Evolutionary conservation across 805 yeast species (phyloP).

Genomic region (Yamadazyma nakazawae): DNA sequence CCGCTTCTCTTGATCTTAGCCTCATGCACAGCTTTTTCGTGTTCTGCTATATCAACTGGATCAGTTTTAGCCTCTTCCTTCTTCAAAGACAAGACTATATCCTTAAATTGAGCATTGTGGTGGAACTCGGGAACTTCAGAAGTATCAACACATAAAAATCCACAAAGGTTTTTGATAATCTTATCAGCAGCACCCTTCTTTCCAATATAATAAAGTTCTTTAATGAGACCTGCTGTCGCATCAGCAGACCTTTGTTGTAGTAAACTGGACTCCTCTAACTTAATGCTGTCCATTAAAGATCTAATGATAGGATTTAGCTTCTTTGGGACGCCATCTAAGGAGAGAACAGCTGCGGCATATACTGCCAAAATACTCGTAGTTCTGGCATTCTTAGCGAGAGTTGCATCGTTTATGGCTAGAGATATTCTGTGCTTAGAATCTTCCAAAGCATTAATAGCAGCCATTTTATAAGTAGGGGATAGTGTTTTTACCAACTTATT

Average conservation of each 20-base stretch:
- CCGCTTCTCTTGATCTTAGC: constrained; percentile 86
- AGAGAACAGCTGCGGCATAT: constrained; percentile 70
- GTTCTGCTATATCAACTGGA: constrained; percentile 56
- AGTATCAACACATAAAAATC: constrained; percentile 91
- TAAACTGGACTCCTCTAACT: constrained; percentile 61
- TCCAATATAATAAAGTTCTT: constrained; percentile 51
- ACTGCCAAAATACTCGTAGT: constrained; percentile 64
- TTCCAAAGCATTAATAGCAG: constrained; percentile 68
- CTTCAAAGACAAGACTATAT: constrained; percentile 64
- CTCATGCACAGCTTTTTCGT: constrained; percentile 61
- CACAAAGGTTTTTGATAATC: constrained; percentile 85
- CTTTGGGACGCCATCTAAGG: constrained; percentile 68
- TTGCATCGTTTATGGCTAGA: constrained; percentile 67
- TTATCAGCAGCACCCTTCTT: constrained; percentile 82
- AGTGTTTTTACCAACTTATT: constrained; percentile 61
- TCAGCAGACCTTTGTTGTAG: constrained; percentile 71
- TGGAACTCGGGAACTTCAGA: constrained; percentile 91
- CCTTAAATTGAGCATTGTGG: constrained; percentile 53
- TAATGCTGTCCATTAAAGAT: constrained; percentile 88
- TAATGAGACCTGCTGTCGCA: constrained; percentile 62
- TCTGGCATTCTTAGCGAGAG: constrained; percentile 47
- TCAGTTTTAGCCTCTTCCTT: constrained; percentile 72
- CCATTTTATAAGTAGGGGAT: constrained; percentile 65
- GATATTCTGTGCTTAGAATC: constrained; percentile 71
- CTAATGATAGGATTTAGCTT: constrained; percentile 87